These are phyloP conservation scores for Chamaecrista fasciculata DNA, from an alignment of 306 rosid species.

Conservation along the genomic window DNA sequence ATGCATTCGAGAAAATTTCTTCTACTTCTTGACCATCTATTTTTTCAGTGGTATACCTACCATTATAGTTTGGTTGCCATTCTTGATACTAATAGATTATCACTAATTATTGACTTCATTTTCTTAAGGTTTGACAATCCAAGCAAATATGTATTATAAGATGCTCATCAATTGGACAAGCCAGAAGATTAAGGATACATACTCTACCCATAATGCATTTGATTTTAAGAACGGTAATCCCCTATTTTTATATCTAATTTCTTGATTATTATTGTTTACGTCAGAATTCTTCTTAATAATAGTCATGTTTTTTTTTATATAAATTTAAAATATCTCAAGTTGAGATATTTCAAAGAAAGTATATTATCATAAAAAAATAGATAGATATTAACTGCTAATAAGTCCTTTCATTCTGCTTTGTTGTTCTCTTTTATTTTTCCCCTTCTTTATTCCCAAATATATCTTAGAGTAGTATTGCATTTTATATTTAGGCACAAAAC, in stretches of 20 bases:
- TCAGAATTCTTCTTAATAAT: neutral
- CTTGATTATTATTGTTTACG: neutral
- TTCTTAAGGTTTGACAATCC: constrained; percentile 77
- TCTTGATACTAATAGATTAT: constrained; percentile 21
- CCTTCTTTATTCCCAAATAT: too few relatives aligned
- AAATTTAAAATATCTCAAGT: too few relatives aligned
- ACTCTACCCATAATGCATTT: constrained; percentile 72
- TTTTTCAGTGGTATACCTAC: neutral
- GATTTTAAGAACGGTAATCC: constrained; percentile 77
- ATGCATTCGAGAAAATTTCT: constrained; percentile 5
- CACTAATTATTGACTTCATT: constrained; percentile 21
- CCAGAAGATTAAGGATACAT: constrained; percentile 84
- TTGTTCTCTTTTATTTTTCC: too few relatives aligned
- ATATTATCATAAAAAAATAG: too few relatives aligned
- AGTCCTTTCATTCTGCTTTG: too few relatives aligned
- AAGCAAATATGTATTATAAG: constrained; percentile 87
- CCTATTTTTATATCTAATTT: constrained; percentile 10
- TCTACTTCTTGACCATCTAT: constrained; percentile 20
- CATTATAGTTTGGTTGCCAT: constrained; percentile 14
- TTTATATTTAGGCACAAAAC: too few relatives aligned
- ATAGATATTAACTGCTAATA: too few relatives aligned
- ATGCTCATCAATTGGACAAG: constrained; percentile 96
- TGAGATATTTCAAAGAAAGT: too few relatives aligned
- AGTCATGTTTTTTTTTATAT: too few relatives aligned
- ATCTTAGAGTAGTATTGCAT: too few relatives aligned